Conservation (phyloP, 2,329 filamentous ascomycete species). For the Diaporthe vexans region DNA sequence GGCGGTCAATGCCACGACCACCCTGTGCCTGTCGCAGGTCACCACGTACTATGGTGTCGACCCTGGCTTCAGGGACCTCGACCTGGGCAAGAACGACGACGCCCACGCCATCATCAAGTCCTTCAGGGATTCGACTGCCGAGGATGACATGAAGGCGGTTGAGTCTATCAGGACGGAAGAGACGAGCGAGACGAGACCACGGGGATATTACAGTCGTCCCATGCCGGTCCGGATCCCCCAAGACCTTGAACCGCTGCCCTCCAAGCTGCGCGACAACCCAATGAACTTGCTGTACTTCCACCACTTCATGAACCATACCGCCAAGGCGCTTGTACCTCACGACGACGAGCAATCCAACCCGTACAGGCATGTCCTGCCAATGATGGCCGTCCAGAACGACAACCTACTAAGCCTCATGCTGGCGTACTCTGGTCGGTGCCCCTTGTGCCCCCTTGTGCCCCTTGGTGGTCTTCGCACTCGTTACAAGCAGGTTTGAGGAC, state of each 20-base stretch:
- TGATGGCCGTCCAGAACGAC: slow-evolving; percentile 76
- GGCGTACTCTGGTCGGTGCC: slow-evolving; percentile 73
- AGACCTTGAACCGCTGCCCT: slow-evolving; percentile 62
- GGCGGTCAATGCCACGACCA: slow-evolving; percentile 39
- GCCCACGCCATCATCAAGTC: slow-evolving; percentile 67
- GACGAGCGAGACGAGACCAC: slow-evolving; percentile 60
- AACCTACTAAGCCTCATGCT: slow-evolving; percentile 83
- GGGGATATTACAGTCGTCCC: slow-evolving; percentile 78
- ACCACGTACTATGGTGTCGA: slow-evolving; percentile 78
- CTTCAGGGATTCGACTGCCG: slow-evolving; percentile 24
- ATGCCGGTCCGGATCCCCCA: slow-evolving; percentile 71
- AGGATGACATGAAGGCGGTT: slow-evolving; percentile 13
- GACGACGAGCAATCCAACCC: slow-evolving; percentile 67
- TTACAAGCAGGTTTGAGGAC: not conserved
- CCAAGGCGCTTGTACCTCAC: slow-evolving; percentile 68
- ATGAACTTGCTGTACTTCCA: slow-evolving; percentile 82
- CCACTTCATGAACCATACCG: slow-evolving; percentile 84
- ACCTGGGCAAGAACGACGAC: slow-evolving; percentile 80
- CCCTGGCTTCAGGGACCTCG: slow-evolving; percentile 76
- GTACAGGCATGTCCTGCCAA: slow-evolving; percentile 63
- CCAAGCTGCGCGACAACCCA: slow-evolving; percentile 74
- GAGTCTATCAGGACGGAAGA: slow-evolving; percentile 6
- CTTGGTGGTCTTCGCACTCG: too few species aligned
- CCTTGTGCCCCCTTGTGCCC: too few species aligned
- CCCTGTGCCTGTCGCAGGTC: slow-evolving; percentile 47